Conservation (phyloP, 2,329 filamentous ascomycete species). For the Fusarium sambucinum region DNA sequence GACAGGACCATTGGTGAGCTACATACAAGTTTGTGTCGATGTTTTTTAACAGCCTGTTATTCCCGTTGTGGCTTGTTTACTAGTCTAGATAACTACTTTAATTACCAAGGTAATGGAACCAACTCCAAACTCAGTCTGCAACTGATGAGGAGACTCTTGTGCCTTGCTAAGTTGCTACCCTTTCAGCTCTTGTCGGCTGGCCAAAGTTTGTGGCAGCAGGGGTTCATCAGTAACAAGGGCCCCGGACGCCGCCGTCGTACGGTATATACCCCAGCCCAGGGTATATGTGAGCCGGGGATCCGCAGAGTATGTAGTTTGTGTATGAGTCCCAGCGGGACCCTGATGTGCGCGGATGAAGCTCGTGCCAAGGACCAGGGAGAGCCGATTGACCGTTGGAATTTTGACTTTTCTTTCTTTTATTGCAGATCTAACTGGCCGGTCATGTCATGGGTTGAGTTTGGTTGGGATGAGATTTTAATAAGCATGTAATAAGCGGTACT, state of each 20-base stretch:
- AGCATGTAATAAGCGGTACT: neutral
- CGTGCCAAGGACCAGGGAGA: conserved; percentile 4
- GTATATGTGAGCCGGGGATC: neutral
- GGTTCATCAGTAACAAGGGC: conserved; percentile 18
- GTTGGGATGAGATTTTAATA: neutral
- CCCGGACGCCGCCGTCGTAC: conserved; percentile 31
- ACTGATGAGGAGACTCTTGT: neutral
- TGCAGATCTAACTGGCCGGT: conserved; percentile 8
- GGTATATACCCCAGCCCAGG: conserved; percentile 29
- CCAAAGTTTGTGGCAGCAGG: conserved; percentile 32
- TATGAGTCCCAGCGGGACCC: conserved; percentile 1
- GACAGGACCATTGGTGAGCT: neutral
- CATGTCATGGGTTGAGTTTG: conserved; percentile 3
- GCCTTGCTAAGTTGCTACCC: neutral
- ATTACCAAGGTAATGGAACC: neutral
- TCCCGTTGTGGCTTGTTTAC: conserved; percentile 4
- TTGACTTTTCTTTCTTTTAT: neutral
- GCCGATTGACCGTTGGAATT: conserved; percentile 16
- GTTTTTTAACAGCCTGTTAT: conserved; percentile 2
- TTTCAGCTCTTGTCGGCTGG: conserved; percentile 6
- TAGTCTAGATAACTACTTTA: neutral
- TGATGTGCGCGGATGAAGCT: neutral
- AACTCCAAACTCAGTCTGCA: neutral
- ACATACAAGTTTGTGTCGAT: neutral
- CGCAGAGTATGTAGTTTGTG: conserved; percentile 1